A percentile compares a stretch with the other conserved stretches of the same genome.
phyloP scores from a whole-genome alignment of 306 rosid genomes.

The Vigna radiata region DNA sequence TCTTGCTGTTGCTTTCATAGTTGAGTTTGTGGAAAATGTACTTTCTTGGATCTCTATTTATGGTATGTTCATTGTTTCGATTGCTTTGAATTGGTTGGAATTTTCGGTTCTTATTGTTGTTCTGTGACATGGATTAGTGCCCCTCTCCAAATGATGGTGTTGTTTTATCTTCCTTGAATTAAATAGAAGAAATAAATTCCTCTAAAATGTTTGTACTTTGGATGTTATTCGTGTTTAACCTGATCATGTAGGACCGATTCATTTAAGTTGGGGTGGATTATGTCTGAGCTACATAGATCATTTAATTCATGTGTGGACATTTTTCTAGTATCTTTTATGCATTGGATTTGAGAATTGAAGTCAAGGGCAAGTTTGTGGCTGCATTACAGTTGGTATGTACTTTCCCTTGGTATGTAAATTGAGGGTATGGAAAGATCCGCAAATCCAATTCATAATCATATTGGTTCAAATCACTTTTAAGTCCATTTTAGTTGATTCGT shows the following conservation, averaged over 20 bases:
- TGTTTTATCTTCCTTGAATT: neutral
- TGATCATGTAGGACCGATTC: neutral
- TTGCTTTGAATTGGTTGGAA: conserved; percentile 34
- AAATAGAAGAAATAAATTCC: neutral
- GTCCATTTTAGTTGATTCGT: too few relatives aligned
- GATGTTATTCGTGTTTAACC: neutral
- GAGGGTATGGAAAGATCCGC: too few relatives aligned
- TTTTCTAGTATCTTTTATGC: neutral
- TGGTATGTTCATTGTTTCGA: neutral
- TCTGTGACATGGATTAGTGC: neutral
- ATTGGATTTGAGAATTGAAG: neutral
- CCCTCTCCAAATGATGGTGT: neutral
- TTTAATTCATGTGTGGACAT: neutral
- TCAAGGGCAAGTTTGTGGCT: neutral
- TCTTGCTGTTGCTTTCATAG: conserved; percentile 16
- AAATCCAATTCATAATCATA: too few relatives aligned
- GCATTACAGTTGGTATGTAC: too few relatives aligned
- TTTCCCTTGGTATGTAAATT: too few relatives aligned
- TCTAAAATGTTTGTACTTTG: neutral
- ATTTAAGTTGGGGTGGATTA: neutral
- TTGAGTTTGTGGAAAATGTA: conserved; percentile 11
- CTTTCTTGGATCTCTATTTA: conserved; percentile 11
- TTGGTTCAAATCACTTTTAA: too few relatives aligned
- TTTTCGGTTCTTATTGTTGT: neutral
- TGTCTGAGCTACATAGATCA: neutral